These are phyloP conservation scores for Nicotiana rustica DNA, from an alignment of 305 asterid genomes.

Conservation along the genomic window DNA sequence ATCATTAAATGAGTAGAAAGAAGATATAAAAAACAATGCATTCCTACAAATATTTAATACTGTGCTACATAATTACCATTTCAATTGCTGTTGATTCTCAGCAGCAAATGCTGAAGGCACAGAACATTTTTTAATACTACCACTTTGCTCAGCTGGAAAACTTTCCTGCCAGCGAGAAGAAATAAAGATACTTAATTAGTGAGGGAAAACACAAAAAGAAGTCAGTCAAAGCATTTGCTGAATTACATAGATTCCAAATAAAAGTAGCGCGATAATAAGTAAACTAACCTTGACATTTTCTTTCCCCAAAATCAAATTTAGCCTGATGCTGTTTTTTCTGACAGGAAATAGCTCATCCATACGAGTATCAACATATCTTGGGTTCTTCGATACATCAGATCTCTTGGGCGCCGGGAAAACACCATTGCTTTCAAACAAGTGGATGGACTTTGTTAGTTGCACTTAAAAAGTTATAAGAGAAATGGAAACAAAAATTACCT, in stretches of 20 bases:
- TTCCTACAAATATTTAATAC: slow-evolving; percentile 12
- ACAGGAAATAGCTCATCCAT: slow-evolving; percentile 74
- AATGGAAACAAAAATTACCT: slow-evolving; percentile 51
- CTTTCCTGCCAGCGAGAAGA: slow-evolving; percentile 58
- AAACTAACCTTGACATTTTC: slow-evolving; percentile 63
- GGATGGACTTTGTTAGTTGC: slow-evolving; percentile 25
- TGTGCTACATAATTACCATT: slow-evolving; percentile 51
- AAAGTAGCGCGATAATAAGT: not conserved
- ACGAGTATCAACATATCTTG: slow-evolving; percentile 64
- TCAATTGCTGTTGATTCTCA: slow-evolving; percentile 48
- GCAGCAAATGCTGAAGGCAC: slow-evolving; percentile 45
- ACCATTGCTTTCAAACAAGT: slow-evolving; percentile 57
- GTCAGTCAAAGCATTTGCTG: not conserved
- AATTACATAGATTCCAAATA: not conserved
- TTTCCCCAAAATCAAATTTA: slow-evolving; percentile 59
- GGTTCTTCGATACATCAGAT: slow-evolving; percentile 59
- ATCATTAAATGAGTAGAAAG: slow-evolving; percentile 36
- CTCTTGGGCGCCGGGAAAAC: slow-evolving; percentile 56
- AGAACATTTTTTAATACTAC: slow-evolving; percentile 46
- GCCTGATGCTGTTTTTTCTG: slow-evolving; percentile 64
- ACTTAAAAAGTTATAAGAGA: slow-evolving; percentile 29
- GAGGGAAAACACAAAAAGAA: slow-evolving; percentile 4
- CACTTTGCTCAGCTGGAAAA: slow-evolving; percentile 44
- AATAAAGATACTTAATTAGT: slow-evolving; percentile 25
- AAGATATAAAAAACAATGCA: not conserved